These are phyloP conservation scores for Lyophyllum shimeji DNA, from an alignment of 768 basidiomycete species.

Conservation along the genomic window DNA sequence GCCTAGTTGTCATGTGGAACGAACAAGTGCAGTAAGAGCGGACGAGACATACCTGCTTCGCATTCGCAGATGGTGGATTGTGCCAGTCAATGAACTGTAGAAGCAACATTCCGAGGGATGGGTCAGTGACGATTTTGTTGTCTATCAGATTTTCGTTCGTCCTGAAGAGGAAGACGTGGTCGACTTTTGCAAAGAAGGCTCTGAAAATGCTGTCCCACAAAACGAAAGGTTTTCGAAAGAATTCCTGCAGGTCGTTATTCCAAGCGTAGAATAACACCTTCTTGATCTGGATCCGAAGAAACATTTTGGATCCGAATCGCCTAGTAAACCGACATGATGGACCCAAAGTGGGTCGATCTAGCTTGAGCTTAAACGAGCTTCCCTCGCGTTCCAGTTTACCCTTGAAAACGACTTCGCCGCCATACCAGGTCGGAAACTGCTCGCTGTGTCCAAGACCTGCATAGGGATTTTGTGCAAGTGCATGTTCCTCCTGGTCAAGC, in stretches of 20 bases:
- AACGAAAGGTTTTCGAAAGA: conserved; percentile 50
- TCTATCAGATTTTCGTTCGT: conserved; percentile 45
- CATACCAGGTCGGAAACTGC: conserved; percentile 49
- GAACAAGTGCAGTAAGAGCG: not conserved
- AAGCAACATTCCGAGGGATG: conserved; percentile 28
- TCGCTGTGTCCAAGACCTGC: conserved; percentile 44
- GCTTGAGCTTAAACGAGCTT: conserved; percentile 33
- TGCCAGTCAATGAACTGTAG: conserved; percentile 53
- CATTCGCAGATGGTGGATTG: conserved; percentile 49
- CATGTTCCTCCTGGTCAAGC: conserved; percentile 53
- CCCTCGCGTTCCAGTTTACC: conserved; percentile 32
- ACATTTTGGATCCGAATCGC: conserved; percentile 58
- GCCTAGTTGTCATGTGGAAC: conserved; percentile 31
- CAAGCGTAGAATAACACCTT: conserved; percentile 29
- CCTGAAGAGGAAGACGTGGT: conserved; percentile 51
- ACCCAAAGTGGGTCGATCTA: conserved; percentile 51
- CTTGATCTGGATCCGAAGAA: conserved; percentile 51
- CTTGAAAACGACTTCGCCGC: conserved; percentile 58
- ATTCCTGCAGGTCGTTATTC: conserved; percentile 32
- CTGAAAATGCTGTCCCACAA: conserved; percentile 55
- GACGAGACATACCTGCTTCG: conserved; percentile 45
- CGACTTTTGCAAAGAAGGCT: conserved; percentile 61
- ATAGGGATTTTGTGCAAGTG: conserved; percentile 29
- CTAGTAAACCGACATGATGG: conserved; percentile 58
- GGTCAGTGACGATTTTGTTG: conserved; percentile 11